Evolutionary conservation across 768 basidiomycete genomes (phyloP).

Genomic region (Lentinula sp.): DNA sequence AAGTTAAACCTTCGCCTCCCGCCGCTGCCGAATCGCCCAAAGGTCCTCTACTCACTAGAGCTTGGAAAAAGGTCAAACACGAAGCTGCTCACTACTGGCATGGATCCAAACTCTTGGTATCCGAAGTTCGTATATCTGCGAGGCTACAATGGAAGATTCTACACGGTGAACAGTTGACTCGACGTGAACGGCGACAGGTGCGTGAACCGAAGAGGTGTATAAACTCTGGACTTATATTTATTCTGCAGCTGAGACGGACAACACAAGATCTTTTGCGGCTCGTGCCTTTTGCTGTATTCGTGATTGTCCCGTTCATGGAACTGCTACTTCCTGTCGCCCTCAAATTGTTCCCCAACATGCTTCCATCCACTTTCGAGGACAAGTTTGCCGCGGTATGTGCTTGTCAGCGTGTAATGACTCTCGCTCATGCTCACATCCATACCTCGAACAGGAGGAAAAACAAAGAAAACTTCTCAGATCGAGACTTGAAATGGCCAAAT

Average conservation of each 20-base stretch:
- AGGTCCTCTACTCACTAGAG: constrained; percentile 47
- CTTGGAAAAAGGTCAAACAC: constrained; percentile 93
- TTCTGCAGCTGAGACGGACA: constrained; percentile 75
- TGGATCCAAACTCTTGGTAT: constrained; percentile 88
- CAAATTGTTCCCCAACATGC: constrained; percentile 97
- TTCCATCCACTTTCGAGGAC: constrained; percentile 97
- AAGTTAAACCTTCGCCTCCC: constrained; percentile 45
- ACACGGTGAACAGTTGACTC: constrained; percentile 85
- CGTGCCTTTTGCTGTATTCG: constrained; percentile 91
- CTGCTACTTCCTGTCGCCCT: constrained; percentile 91
- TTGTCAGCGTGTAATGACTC: neutral
- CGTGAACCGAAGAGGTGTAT: constrained; percentile 10
- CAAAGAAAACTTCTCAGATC: constrained; percentile 92
- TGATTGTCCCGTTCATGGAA: constrained; percentile 98
- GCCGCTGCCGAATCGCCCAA: constrained; percentile 35
- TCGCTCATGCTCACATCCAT: neutral
- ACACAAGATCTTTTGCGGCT: constrained; percentile 90
- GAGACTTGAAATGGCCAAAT: constrained; percentile 97
- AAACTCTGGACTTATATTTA: constrained; percentile 1
- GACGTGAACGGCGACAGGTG: constrained; percentile 91
- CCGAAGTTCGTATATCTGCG: constrained; percentile 87
- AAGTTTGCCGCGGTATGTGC: constrained; percentile 80
- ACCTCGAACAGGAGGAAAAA: constrained; percentile 76
- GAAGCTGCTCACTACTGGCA: constrained; percentile 97
- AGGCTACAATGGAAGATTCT: constrained; percentile 89